A percentile compares a stretch with the other conserved stretches of the same genome.
Evolutionary conservation across 2,329 filamentous ascomycete genomes (phyloP).

Genomic region (Botryotinia globosa): DNA sequence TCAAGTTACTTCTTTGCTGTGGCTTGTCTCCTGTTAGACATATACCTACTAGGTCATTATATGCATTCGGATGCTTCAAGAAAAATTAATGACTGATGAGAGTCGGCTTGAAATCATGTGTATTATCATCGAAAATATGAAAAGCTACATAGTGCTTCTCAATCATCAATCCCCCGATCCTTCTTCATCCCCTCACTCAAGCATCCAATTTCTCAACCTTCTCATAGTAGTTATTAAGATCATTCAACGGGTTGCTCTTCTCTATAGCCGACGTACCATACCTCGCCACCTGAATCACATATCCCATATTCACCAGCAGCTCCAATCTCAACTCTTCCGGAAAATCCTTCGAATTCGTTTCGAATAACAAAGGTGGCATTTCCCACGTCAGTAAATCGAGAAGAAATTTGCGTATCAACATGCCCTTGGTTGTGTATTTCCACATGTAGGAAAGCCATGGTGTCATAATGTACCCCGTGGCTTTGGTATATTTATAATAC

Average conservation of each 20-base stretch:
- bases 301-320: background rate
- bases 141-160: background rate
- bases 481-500: background rate
- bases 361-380: background rate
- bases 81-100: fast-evolving
- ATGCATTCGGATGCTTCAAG: background rate
- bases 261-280: background rate
- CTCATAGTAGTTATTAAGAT: background rate
- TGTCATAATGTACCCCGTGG: background rate
- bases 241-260: background rate
- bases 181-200: background rate
- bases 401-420: background rate
- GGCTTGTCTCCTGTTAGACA: background rate
- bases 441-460: background rate
- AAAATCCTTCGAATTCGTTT: background rate
- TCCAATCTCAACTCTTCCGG: background rate
- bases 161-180: background rate
- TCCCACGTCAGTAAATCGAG: background rate
- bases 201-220: background rate
- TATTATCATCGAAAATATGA: background rate
- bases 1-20: background rate
- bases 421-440: background rate
- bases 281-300: background rate
- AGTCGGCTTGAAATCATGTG: too few species aligned
- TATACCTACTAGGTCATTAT: background rate